phyloP scores from a whole-genome alignment of 164 flowering plant species.

The Paratinospora sagittata region DNA sequence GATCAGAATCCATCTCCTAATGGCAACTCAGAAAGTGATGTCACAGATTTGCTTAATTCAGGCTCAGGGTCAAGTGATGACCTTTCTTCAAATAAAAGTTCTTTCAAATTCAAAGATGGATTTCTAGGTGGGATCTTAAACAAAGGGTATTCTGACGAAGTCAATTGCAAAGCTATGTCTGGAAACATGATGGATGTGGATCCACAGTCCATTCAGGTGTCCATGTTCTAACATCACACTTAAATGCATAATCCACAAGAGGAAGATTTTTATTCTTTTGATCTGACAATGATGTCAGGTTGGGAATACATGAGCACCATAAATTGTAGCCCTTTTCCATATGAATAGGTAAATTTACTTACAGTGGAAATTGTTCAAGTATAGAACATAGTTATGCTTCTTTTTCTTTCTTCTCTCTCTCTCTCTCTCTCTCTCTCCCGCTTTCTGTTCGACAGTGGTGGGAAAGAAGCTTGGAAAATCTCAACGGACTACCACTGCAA shows the following conservation, averaged over 20 bases:
- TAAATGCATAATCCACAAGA: not conserved
- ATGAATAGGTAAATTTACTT: not conserved
- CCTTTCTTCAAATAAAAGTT: conserved; percentile 15
- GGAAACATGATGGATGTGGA: conserved; percentile 16
- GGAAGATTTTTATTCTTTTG: not conserved
- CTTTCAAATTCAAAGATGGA: not conserved
- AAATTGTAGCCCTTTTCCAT: not conserved
- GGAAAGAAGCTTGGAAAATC: not conserved
- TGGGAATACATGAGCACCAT: not conserved
- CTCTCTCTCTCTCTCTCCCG: not conserved
- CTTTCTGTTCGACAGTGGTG: not conserved
- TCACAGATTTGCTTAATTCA: conserved; percentile 4
- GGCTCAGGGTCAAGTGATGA: conserved; percentile 5
- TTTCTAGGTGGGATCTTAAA: conserved; percentile 5
- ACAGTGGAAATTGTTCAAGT: not conserved
- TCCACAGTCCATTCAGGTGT: conserved; percentile 3
- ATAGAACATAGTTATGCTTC: not conserved
- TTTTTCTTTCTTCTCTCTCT: not conserved
- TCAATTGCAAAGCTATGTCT: conserved; percentile 13
- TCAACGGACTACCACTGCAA: not conserved
- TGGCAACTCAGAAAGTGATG: conserved; percentile 11
- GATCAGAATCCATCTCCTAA: conserved; percentile 16
- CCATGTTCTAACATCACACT: not conserved
- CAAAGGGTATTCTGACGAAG: conserved; percentile 5
- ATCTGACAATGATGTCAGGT: not conserved